phyloP scores from a whole-genome alignment of 208 protist species.

The Leishmania martiniquensis region DNA sequence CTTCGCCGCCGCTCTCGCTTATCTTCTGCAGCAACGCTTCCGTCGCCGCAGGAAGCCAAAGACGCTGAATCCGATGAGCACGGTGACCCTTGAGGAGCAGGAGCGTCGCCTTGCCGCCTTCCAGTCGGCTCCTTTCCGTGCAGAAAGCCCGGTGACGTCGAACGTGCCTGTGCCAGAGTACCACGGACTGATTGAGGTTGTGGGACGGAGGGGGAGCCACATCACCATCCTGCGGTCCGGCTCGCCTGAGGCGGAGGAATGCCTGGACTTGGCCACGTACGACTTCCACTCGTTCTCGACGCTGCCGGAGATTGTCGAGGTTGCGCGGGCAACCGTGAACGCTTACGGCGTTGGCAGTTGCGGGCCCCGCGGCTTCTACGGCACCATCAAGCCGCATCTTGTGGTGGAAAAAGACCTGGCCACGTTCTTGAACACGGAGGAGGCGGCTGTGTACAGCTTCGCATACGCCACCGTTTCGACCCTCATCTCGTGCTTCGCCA shows the following conservation, averaged over 20 bases:
- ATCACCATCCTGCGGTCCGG: conserved; percentile 50
- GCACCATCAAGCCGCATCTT: conserved; percentile 97
- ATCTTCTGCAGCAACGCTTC: conserved; percentile 41
- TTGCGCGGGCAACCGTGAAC: conserved; percentile 83
- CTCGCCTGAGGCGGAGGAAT: conserved; percentile 42
- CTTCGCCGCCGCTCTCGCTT: conserved; percentile 53
- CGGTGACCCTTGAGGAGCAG: conserved; percentile 82
- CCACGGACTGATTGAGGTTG: conserved; percentile 48
- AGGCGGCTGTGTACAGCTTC: conserved; percentile 95
- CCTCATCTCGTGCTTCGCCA: conserved; percentile 95
- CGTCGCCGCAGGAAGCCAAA: conserved; percentile 13
- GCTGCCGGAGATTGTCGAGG: conserved; percentile 73
- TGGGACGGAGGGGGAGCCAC: conserved; percentile 56
- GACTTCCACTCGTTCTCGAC: conserved; percentile 95
- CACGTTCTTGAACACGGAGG: conserved; percentile 89
- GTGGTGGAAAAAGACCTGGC: conserved; percentile 92
- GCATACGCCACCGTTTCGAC: conserved; percentile 95
- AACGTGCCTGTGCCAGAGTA: conserved; percentile 53
- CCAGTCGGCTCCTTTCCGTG: conserved; percentile 60
- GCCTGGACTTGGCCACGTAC: conserved; percentile 91
- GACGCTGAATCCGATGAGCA: conserved; percentile 29
- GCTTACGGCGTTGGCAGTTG: conserved; percentile 98
- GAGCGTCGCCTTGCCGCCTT: conserved; percentile 75
- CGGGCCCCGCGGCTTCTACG: conserved; percentile 98
- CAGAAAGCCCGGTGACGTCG: conserved; percentile 35